Evolutionary conservation across 805 yeast genomes (phyloP).

Genomic region (Candida ponderosae): DNA sequence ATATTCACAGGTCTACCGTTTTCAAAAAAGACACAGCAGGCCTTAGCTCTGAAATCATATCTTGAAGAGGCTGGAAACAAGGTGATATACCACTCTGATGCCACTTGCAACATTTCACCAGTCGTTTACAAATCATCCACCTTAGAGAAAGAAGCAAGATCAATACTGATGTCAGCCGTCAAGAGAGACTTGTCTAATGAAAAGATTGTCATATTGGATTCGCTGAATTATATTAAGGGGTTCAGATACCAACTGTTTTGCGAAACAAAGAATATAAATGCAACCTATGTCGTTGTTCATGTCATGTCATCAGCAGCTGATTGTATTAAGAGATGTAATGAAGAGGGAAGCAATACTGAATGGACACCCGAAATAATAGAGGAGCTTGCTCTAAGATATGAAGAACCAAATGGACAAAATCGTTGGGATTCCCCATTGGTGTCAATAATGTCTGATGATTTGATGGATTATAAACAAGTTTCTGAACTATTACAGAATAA

Average conservation of each 20-base stretch:
- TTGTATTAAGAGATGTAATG: constrained; percentile 56
- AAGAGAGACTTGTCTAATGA: constrained; percentile 66
- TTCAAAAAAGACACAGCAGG: constrained; percentile 77
- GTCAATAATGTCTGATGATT: constrained; percentile 50
- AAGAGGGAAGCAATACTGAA: constrained; percentile 20
- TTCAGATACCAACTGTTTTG: constrained; percentile 90
- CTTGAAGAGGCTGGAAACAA: constrained; percentile 46
- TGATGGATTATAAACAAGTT: constrained; percentile 57
- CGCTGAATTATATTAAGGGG: constrained; percentile 87
- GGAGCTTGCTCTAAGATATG: constrained; percentile 77
- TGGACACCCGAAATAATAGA: constrained; percentile 65
- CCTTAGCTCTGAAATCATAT: constrained; percentile 40
- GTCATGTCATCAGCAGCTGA: constrained; percentile 59
- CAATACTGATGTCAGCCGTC: constrained; percentile 82
- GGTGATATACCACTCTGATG: constrained; percentile 71
- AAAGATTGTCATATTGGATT: constrained; percentile 76
- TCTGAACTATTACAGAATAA: constrained; percentile 48
- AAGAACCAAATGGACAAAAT: constrained; percentile 80
- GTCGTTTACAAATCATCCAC: constrained; percentile 61
- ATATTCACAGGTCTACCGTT: constrained; percentile 81
- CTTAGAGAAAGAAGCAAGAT: constrained; percentile 75
- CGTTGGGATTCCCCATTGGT: constrained; percentile 95
- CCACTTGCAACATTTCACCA: constrained; percentile 63
- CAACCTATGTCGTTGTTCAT: constrained; percentile 79
- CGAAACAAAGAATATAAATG: constrained; percentile 79